Conservation (phyloP, 1,284 basidiomycete genomes). For the Irpex sp. region DNA sequence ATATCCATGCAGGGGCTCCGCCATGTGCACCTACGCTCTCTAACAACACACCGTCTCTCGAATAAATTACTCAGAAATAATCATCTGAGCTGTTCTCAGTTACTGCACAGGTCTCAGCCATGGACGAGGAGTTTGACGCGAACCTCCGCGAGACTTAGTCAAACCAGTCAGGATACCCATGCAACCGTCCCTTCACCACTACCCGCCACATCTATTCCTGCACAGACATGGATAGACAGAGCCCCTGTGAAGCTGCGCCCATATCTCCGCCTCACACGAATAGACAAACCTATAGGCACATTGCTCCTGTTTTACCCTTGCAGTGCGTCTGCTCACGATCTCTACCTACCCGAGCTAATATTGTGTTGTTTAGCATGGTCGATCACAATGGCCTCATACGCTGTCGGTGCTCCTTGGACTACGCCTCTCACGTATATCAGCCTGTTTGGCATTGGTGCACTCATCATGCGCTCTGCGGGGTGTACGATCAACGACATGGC, state of each 20-base stretch:
- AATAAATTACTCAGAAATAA: background rate
- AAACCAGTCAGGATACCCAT: background rate
- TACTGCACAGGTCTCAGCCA: background rate
- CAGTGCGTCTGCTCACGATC: slow-evolving; percentile 47
- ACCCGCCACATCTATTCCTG: slow-evolving; percentile 11
- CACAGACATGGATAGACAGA: slow-evolving; percentile 61
- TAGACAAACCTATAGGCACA: slow-evolving; percentile 96
- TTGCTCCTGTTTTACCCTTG: slow-evolving; percentile 92
- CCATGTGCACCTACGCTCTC: background rate
- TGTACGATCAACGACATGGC: slow-evolving; percentile 99
- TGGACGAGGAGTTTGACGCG: background rate
- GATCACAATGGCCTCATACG: slow-evolving; percentile 91
- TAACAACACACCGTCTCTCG: background rate
- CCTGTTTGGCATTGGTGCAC: slow-evolving; percentile 87
- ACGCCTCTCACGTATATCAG: slow-evolving; percentile 73
- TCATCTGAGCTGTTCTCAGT: background rate
- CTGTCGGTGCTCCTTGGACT: slow-evolving; percentile 59
- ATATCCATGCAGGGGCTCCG: slow-evolving; percentile 4
- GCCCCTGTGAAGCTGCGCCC: slow-evolving; percentile 62
- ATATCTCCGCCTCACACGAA: slow-evolving; percentile 82
- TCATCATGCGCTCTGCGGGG: slow-evolving; percentile 97
- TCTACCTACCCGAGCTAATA: background rate
- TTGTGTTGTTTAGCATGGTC: slow-evolving; percentile 72
- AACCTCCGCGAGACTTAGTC: background rate
- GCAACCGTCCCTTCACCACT: slow-evolving; percentile 4